Percentiles rank a stretch among this genome's conserved stretches.
phyloP scores from a whole-genome alignment of 2,329 filamentous ascomycete genomes.

The Sarocladium strictum region DNA sequence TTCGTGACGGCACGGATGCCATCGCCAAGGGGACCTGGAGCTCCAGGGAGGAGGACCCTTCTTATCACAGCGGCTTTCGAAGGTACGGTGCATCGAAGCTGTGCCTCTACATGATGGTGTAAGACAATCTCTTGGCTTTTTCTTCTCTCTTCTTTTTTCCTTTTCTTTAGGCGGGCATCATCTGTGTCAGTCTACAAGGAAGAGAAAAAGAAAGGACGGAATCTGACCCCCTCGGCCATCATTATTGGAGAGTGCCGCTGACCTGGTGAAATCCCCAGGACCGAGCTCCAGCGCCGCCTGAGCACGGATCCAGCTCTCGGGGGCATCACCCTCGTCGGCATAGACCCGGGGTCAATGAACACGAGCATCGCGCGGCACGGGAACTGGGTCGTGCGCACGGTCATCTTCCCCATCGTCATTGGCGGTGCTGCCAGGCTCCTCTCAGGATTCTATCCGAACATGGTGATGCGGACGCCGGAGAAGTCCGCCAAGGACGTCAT shows the following conservation, averaged over 20 bases:
- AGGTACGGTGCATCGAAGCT: constrained; percentile 34
- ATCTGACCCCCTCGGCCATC: no score
- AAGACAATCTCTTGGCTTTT: constrained; percentile 8
- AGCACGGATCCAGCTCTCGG: constrained; percentile 25
- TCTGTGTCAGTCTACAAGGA: no score
- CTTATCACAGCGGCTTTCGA: constrained; percentile 21
- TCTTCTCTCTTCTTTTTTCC: no score
- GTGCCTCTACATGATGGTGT: constrained; percentile 30
- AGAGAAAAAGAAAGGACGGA: no score
- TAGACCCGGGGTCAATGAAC: constrained; percentile 33
- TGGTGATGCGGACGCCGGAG: constrained; percentile 19
- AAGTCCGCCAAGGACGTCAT: constrained; percentile 28
- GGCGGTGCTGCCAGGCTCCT: constrained; percentile 19
- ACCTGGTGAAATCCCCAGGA: constrained; percentile 14
- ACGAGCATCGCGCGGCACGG: constrained; percentile 24
- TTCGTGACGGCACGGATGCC: constrained; percentile 23
- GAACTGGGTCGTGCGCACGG: constrained; percentile 16
- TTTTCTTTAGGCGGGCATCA: no score
- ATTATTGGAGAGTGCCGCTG: neutral
- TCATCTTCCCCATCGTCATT: constrained; percentile 20
- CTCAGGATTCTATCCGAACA: constrained; percentile 23
- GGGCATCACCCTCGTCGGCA: constrained; percentile 28
- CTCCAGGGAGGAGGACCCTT: constrained; percentile 22
- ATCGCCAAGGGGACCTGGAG: constrained; percentile 30
- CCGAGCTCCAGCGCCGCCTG: constrained; percentile 29